phyloP scores from a whole-genome alignment of 805 yeast genomes.

The Saturnispora galanensis region DNA sequence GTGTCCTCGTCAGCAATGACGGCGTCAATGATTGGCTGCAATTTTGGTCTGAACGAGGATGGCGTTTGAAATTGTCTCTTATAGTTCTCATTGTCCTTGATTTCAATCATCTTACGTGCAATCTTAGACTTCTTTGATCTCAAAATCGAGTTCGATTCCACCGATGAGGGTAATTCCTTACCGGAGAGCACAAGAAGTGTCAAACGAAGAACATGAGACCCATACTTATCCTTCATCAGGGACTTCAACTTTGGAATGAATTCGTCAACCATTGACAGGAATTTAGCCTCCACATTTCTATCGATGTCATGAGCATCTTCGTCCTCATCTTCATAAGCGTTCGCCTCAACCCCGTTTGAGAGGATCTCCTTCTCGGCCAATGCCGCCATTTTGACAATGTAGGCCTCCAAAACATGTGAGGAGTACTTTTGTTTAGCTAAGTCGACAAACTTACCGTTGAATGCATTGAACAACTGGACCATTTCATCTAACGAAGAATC shows the following conservation, averaged over 20 bases:
- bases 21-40: constrained; percentile 38
- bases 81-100: constrained; percentile 67
- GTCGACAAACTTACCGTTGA: constrained; percentile 65
- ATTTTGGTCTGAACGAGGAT: constrained; percentile 49
- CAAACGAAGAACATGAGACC: constrained; percentile 78
- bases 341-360: constrained; percentile 31
- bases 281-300: constrained; percentile 56
- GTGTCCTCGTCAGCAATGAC: constrained; percentile 32
- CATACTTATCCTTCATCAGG: constrained; percentile 69
- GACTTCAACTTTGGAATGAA: constrained; percentile 46
- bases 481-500: constrained; percentile 56
- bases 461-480: constrained; percentile 52
- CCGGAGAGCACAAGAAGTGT: constrained; percentile 67
- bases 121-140: constrained; percentile 77
- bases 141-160: constrained; percentile 56
- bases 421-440: constrained; percentile 82
- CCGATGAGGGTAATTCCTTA: constrained; percentile 64
- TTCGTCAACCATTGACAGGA: constrained; percentile 57
- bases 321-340: constrained; percentile 27
- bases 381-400: constrained; percentile 65
- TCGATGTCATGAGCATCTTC: constrained; percentile 30
- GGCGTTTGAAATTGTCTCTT: constrained; percentile 63
- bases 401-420: constrained; percentile 87
- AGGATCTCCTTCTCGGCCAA: constrained; percentile 65
- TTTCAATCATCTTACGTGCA: constrained; percentile 89